These are phyloP conservation scores for Xylaria sp. DNA, from an alignment of 2,329 filamentous ascomycete species.

Conservation along the genomic window DNA sequence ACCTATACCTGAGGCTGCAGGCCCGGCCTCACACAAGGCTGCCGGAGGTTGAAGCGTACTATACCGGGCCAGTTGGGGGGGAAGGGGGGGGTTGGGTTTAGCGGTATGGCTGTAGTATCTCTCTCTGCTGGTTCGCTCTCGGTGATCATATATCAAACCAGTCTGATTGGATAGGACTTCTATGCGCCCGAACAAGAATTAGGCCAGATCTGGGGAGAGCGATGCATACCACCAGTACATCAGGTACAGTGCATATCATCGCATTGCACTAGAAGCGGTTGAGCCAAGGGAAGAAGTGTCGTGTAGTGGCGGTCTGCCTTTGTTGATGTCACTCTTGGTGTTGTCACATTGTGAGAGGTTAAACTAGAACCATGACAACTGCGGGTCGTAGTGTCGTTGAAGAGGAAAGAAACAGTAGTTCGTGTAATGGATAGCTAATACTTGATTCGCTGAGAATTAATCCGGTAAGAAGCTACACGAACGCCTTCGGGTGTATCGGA, in stretches of 20 bases:
- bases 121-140: slow-evolving; percentile 14
- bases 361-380: background rate
- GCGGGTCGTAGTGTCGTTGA: background rate
- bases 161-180: slow-evolving; percentile 21
- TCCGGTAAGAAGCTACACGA: background rate
- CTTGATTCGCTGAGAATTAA: background rate
- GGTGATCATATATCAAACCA: background rate
- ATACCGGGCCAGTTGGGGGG: background rate
- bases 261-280: background rate
- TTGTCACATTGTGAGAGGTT: background rate
- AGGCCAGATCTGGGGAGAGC: slow-evolving; percentile 1
- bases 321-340: background rate
- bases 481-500: slow-evolving; percentile 21
- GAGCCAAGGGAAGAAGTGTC: slow-evolving; percentile 5
- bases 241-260: background rate
- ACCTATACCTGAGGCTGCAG: background rate
- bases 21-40: slow-evolving; percentile 7
- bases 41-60: background rate
- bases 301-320: background rate
- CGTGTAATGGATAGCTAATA: background rate
- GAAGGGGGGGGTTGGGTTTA: too few relatives aligned
- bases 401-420: background rate
- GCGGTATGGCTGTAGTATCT: background rate
- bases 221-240: background rate
- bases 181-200: background rate